Evolutionary conservation across 2,329 filamentous ascomycete genomes (phyloP), one percentile per base, ranked within the genome.

Genomic region (Aspergillus texensis): DNA sequence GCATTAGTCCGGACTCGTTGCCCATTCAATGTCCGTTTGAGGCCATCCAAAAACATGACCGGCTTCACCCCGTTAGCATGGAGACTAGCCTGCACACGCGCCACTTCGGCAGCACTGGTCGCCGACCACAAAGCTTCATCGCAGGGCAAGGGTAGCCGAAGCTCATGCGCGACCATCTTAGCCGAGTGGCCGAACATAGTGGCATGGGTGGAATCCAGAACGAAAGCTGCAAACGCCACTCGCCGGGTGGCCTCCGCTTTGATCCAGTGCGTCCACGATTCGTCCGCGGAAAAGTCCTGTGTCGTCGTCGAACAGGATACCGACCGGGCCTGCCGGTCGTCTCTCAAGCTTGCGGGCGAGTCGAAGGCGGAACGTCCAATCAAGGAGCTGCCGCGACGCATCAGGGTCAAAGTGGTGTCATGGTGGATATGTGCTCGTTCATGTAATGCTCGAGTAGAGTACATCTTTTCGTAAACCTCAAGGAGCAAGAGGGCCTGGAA

Each of bases 131-230:
- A 81, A 4, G 90, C 88, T 75, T 98, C 95, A 69, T 98, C 94
- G 74, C 94, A 98, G 0, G 95, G 95, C 50, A 99, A 80, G 0
- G 93, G 92, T 10, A 98, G 84, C 57, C 93, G 88, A 87, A 99
- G 92, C 78, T 98, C 95, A 72, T 98, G 94, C 2, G 94, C 93
- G 9, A 96, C 93, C 94, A 98, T 97, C 50, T 96, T 93, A 0
- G 93, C 94, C 3, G 94, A 95, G 77, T 98, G 95, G 0, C 94
- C 95, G 77, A 98, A 98, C 91, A 99, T 97, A 32, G 93, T 97
- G 1, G 94, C 93, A 77, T 99, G 95, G 1, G 94, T 96, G 5
- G 94, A 96, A 76, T 99, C 95, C 68, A 98, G 90, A 50, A 97
- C 88, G 74, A 98, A 98, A 0, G 95, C 95, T 0, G 92, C 93